phyloP scores from a whole-genome alignment of 371 early-diverging fungal genomes.

The Syncephalastrum contaminatum region DNA sequence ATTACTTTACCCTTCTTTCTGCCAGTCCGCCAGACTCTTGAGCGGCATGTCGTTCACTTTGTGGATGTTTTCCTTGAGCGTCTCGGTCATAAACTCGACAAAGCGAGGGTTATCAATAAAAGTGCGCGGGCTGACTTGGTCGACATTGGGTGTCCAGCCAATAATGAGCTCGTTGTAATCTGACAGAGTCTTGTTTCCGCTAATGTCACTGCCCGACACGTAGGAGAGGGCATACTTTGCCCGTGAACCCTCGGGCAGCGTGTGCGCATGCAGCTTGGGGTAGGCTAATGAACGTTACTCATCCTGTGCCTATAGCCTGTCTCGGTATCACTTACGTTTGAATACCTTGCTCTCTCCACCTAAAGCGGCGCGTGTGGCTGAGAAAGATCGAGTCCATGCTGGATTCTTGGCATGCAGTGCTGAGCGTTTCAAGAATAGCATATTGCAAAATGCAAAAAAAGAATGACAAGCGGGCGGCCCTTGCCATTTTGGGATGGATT shows the following conservation, averaged over 20 bases:
- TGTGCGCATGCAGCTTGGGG: not conserved
- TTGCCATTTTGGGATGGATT: too few relatives aligned
- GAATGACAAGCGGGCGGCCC: too few relatives aligned
- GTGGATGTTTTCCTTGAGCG: slow-evolving; percentile 37
- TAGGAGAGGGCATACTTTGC: slow-evolving; percentile 19
- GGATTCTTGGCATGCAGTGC: too few relatives aligned
- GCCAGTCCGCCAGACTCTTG: slow-evolving; percentile 54
- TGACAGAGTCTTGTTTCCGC: slow-evolving; percentile 3
- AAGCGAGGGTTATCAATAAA: slow-evolving; percentile 47
- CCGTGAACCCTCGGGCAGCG: not conserved
- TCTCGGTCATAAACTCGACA: slow-evolving; percentile 38
- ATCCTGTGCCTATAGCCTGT: slow-evolving; percentile 17
- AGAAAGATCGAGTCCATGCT: too few relatives aligned
- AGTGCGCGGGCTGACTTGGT: slow-evolving; percentile 25
- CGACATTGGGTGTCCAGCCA: slow-evolving; percentile 36
- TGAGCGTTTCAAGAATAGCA: too few relatives aligned
- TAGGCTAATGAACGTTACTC: slow-evolving; percentile 8
- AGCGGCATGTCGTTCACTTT: slow-evolving; percentile 36
- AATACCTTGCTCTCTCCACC: too few relatives aligned
- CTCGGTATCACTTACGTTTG: slow-evolving; percentile 6
- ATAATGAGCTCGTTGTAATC: slow-evolving; percentile 34
- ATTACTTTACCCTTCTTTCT: slow-evolving; percentile 48
- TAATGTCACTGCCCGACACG: slow-evolving; percentile 13
- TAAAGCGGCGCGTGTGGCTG: too few relatives aligned
- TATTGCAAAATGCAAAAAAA: too few relatives aligned